Base-by-base conservation (phyloP, 1,284 basidiomycete species). In the Ustilago cynodontis region DNA sequence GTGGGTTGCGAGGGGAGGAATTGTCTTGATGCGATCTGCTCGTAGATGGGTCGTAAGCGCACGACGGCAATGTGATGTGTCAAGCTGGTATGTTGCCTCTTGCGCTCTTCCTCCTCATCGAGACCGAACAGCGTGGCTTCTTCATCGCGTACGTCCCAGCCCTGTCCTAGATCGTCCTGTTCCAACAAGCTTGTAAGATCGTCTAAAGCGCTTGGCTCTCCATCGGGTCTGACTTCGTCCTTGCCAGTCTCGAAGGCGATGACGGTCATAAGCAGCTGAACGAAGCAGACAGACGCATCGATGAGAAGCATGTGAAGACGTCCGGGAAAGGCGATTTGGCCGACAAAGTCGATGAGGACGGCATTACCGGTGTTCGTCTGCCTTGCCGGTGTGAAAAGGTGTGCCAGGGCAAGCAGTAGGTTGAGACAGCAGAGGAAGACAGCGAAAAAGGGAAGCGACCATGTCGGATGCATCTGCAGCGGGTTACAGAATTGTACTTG, bases 331-430 rank as follows among this genome's bases (percentile, higher is more conserved):
- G 28, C 31, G 61, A 56, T 54, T 41, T 81, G 81, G 6, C 78
- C 79, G 20, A 83, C 58, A 65, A 81, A 83, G 56, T 83, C 81
- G 47, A 83, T 65, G 11, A 83, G 20, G 41, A 83, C 64, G n/a
- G 71, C 60, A 20, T 69, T 45, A 16, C 57, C 47, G 13, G 29
- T 56, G 37, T 70, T 33, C 0, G 62, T 50, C n/a, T 26, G 24
- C 20, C 57, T 59, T 11, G 71, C 37, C 2, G 70, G 60, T 0
- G 58, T 43, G 51, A 62, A 57, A 0, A 71, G 56, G 47, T 77
- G 74, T 4, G 63, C 61, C 16, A 75, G n/a, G n/a, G 72, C 59
- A 26, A 74, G 31, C 10, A 69, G 16, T n/a, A 47, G 8, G 65
- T 79, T 79, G 65, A 71, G 62, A 31, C 54, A 65, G 43, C 45